These are phyloP conservation scores for Phalaenopsis equestris DNA, from an alignment of 106 monocot genomes.

Conservation along the genomic window DNA sequence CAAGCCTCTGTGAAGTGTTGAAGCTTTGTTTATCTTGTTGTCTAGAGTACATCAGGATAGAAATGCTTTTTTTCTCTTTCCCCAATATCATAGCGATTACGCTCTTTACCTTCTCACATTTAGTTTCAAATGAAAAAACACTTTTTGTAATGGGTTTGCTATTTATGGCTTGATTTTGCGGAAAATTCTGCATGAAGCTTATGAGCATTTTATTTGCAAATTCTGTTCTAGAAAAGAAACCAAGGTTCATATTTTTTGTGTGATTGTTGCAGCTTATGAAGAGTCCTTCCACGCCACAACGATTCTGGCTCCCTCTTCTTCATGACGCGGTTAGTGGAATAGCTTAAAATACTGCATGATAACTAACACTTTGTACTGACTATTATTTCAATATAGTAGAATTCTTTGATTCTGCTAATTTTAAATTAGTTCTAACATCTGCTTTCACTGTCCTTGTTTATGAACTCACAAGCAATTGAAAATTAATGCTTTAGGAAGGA, in stretches of 20 bases:
- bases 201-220: not conserved
- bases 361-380: not conserved
- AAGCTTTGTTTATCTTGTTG: not conserved
- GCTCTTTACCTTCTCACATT: not conserved
- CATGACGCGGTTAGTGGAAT: slow-evolving; percentile 67
- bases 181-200: not conserved
- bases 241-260: not conserved
- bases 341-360: not conserved
- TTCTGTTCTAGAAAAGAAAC: not conserved
- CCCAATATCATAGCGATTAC: not conserved
- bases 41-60: not conserved
- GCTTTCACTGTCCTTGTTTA: not conserved
- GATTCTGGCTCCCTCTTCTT: slow-evolving; percentile 85
- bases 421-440: not conserved
- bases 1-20: not conserved
- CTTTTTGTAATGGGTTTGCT: not conserved
- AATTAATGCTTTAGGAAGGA: not conserved
- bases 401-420: not conserved
- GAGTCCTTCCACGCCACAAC: slow-evolving; percentile 72
- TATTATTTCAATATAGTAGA: not conserved
- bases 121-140: not conserved
- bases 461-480: not conserved
- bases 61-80: not conserved
- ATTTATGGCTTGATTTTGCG: not conserved
- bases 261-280: slow-evolving; percentile 68